Evolutionary conservation across 2,329 filamentous ascomycete species (phyloP).

Genomic region (Lachnellula hyalina): DNA sequence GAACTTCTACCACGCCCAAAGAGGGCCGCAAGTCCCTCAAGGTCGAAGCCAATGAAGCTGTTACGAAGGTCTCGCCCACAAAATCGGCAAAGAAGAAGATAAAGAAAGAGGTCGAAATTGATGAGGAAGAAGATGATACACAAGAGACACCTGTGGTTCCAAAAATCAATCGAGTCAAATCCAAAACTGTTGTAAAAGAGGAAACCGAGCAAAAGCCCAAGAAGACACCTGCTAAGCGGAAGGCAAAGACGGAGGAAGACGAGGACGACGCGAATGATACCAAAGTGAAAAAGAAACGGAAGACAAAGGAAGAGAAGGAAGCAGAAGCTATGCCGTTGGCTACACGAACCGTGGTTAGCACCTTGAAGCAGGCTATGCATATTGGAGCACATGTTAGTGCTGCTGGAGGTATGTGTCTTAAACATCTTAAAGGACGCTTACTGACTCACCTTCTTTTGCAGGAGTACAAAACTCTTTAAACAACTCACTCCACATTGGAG

Average conservation of each 20-base stretch:
- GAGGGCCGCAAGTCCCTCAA: constrained; percentile 11
- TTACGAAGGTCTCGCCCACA: not conserved
- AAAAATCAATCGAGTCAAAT: constrained; percentile 18
- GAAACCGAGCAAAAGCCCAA: constrained; percentile 13
- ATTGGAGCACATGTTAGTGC: constrained; percentile 90
- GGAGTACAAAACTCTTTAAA: constrained; percentile 83
- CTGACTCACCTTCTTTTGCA: constrained; percentile 31
- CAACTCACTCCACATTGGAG: constrained; percentile 76
- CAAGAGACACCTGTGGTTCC: not conserved
- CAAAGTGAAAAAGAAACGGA: constrained; percentile 39
- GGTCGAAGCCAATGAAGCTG: not conserved
- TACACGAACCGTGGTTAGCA: constrained; percentile 56
- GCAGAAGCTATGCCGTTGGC: constrained; percentile 59
- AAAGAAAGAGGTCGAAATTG: constrained; percentile 12
- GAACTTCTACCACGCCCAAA: constrained; percentile 6
- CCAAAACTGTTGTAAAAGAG: constrained; percentile 16
- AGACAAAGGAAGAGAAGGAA: constrained; percentile 52
- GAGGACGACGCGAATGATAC: constrained; percentile 17
- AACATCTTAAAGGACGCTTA: constrained; percentile 11
- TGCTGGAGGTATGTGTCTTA: constrained; percentile 62
- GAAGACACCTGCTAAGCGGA: constrained; percentile 24
- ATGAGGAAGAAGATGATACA: constrained; percentile 7
- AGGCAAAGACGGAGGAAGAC: constrained; percentile 23
- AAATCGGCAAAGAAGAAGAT: constrained; percentile 2
- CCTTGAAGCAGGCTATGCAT: constrained; percentile 66